phyloP scores from a whole-genome alignment of 2,329 filamentous ascomycete genomes.

The Emergomyces orientalis region DNA sequence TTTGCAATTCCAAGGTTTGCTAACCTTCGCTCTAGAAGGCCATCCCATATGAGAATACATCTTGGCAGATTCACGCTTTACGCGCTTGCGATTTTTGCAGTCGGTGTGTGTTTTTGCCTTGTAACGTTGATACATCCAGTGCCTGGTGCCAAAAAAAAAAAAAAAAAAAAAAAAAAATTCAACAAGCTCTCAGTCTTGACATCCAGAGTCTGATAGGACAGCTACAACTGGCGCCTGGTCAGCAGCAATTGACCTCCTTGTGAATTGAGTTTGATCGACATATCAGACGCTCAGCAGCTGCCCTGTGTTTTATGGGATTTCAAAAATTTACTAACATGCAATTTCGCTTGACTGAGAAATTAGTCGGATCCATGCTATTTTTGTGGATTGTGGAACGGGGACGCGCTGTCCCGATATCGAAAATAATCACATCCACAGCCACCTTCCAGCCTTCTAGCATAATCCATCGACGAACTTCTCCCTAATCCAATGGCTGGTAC shows the following conservation, averaged over 20 bases:
- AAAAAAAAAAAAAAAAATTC: not conserved
- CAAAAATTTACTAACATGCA: not conserved
- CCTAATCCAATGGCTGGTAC: not conserved
- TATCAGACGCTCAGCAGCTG: not conserved
- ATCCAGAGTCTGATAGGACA: conserved; percentile 1
- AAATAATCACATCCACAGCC: conserved; percentile 1
- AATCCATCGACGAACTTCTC: not conserved
- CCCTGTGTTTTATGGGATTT: not conserved
- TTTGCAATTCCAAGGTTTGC: too few species aligned
- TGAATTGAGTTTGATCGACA: conserved; percentile 1
- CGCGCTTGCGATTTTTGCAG: not conserved
- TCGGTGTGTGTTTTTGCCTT: not conserved
- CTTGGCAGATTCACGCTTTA: not conserved
- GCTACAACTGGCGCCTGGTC: not conserved
- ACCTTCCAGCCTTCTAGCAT: not conserved
- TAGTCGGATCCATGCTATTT: conserved; percentile 5
- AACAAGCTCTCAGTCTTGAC: not conserved
- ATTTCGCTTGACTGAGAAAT: conserved; percentile 7
- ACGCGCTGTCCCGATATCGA: not conserved
- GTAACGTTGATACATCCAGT: not conserved
- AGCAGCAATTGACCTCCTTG: too few species aligned
- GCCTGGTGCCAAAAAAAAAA: not conserved
- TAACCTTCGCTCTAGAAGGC: not conserved
- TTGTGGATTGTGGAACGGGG: not conserved
- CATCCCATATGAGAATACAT: not conserved